phyloP scores from a whole-genome alignment of 495 filamentous ascomycete genomes.

The Penicillium riverlandense region DNA sequence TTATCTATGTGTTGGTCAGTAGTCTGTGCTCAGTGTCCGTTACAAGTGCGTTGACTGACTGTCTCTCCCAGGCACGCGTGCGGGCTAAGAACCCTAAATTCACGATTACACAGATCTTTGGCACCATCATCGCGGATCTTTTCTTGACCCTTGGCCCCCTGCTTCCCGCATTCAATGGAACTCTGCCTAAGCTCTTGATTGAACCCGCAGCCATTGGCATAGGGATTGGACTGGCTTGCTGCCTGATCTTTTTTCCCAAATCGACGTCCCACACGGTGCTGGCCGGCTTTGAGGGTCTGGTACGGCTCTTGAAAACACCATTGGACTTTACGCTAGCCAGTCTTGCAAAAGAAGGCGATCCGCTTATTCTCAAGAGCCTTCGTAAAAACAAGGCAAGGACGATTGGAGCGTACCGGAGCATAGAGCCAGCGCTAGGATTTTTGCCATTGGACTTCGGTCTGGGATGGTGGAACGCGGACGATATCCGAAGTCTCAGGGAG shows the following conservation, averaged over 20 bases:
- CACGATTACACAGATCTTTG: slow-evolving; percentile 25
- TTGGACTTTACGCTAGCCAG: slow-evolving; percentile 16
- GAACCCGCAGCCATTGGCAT: slow-evolving; percentile 31
- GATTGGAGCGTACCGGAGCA: slow-evolving; percentile 12
- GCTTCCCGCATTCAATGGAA: slow-evolving; percentile 32
- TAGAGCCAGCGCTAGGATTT: slow-evolving; percentile 20
- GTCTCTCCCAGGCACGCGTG: slow-evolving; percentile 21
- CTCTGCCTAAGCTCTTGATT: slow-evolving; percentile 24
- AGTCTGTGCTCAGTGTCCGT: not conserved
- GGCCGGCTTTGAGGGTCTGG: slow-evolving; percentile 25
- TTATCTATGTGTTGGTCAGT: slow-evolving; percentile 31
- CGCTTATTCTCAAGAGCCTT: slow-evolving; percentile 6
- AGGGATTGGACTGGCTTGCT: slow-evolving; percentile 28
- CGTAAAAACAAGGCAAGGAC: slow-evolving; percentile 10
- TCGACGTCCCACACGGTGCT: slow-evolving; percentile 32
- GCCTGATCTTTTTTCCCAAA: slow-evolving; percentile 33
- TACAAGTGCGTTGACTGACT: not conserved
- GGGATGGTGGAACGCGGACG: slow-evolving; percentile 22
- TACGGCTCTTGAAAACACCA: slow-evolving; percentile 21
- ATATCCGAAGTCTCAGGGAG: slow-evolving; percentile 21
- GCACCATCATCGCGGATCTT: slow-evolving; percentile 31
- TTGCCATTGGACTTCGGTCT: slow-evolving; percentile 23
- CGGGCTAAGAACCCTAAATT: slow-evolving; percentile 34
- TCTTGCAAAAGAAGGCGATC: slow-evolving; percentile 7
- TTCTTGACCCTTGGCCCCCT: slow-evolving; percentile 26